Conservation (phyloP, 1,284 basidiomycete species). For the Puccinia polysora region DNA sequence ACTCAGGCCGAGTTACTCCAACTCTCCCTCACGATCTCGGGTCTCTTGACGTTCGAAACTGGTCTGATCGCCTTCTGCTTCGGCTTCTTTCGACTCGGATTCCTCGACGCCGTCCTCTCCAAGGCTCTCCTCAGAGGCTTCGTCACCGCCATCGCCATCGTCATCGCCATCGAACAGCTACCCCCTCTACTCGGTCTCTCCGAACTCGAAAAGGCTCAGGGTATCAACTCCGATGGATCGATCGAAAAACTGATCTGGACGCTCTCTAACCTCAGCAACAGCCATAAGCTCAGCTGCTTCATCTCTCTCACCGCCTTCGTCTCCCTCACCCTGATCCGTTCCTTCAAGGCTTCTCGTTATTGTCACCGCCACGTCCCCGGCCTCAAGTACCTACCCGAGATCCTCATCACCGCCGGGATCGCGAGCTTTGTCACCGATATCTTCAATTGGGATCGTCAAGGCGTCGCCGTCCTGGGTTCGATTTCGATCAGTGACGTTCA, state of each 20-base stretch:
- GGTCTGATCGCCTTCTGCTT: constrained; percentile 81
- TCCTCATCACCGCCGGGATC: constrained; percentile 72
- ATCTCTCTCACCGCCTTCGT: constrained; percentile 64
- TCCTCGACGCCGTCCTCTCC: constrained; percentile 82
- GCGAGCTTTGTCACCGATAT: constrained; percentile 62
- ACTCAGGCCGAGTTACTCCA: constrained; percentile 59
- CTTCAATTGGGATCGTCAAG: constrained; percentile 69
- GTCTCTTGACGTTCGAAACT: constrained; percentile 77
- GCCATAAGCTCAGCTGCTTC: constrained; percentile 65
- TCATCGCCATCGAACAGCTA: constrained; percentile 61
- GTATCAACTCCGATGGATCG: constrained; percentile 61
- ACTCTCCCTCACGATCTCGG: constrained; percentile 57
- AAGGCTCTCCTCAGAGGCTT: constrained; percentile 71
- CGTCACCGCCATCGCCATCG: constrained; percentile 63
- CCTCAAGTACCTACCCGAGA: constrained; percentile 75
- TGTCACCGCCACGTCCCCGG: constrained; percentile 68
- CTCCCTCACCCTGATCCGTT: constrained; percentile 63
- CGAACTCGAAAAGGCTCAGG: constrained; percentile 59
- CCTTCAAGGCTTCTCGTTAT: constrained; percentile 58
- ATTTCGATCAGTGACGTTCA: constrained; percentile 26
- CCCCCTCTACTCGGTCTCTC: constrained; percentile 63
- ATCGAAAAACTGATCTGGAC: constrained; percentile 73
- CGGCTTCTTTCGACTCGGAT: constrained; percentile 81
- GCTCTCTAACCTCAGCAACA: constrained; percentile 62
- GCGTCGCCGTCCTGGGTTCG: constrained; percentile 72